Base-by-base conservation (phyloP, 31 red algal genomes). In the Asparagopsis taxiformis region DNA sequence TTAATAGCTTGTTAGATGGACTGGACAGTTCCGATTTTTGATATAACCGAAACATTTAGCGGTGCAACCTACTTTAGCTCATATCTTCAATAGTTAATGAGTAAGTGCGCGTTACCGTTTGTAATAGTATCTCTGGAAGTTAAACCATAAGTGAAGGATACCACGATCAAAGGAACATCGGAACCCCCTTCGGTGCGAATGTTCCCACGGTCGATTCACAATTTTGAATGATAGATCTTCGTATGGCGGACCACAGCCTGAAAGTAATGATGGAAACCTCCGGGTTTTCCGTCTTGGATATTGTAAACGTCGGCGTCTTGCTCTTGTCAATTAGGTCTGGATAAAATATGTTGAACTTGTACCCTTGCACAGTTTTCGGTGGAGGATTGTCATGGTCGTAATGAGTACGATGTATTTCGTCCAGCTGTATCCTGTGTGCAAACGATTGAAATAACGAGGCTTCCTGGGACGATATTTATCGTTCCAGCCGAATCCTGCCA, bases 281-380 rank as follows among this genome's bases (percentile, higher is more conserved):
- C 1, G 87, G 62, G n/a, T 79, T 84, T n/a, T 85, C 80, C 0
- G 93, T 66, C 34, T 63, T 67, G 29, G 28, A 30, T 7, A 90
- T 39, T 8, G 17, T 25, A 70, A 74, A 96, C 17, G 67, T 82
- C n/a, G 93, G 93, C 1, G 93, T 79, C 36, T 71, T 57, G 17
- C 70, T 57, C 3, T 53, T 23, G 52, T 96, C 77, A 49, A 90
- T 79, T 13, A 96, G 58, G 35, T 96, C 85, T 9, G 93, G 93
- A 51, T 96, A 96, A 63, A 96, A 96, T n/a, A 96, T 84, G 57
- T 91, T 96, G 55, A 96, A 96, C 77, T 77, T 91, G 75, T 96
- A 96, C 1, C 93, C 93, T 30, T 91, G 68, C 32, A 96, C 85
- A 16, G 87, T 96, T 48, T 96, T 96, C 22, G 93, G 93, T 1